Percentiles rank a stretch among this genome's conserved stretches.
phyloP scores from a whole-genome alignment of 1,139 yeast genomes.

The Suhomyces wounanorum region DNA sequence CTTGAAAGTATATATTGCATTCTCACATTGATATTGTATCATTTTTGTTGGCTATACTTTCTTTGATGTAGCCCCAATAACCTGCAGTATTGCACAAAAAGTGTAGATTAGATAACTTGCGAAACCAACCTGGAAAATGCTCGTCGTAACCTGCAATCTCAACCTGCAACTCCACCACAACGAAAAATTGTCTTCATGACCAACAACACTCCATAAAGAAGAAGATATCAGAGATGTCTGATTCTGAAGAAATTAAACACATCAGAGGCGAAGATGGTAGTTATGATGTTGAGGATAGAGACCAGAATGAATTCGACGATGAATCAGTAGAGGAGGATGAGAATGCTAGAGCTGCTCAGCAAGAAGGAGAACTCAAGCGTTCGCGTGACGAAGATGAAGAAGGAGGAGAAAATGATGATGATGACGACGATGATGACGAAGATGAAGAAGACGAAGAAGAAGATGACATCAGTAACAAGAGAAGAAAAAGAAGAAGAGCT shows the following conservation, averaged over 20 bases:
- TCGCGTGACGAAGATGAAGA: constrained; percentile 15
- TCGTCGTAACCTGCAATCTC: constrained; percentile 1
- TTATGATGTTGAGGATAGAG: constrained; percentile 28
- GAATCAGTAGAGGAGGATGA: constrained; percentile 18
- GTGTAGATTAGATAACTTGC: neutral
- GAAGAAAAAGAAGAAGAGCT: constrained; percentile 66
- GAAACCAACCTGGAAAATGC: neutral
- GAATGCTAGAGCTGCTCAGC: constrained; percentile 12
- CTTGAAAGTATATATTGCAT: no score
- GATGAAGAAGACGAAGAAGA: constrained; percentile 67
- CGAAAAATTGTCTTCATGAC: constrained; percentile 11
- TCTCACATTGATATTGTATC: no score
- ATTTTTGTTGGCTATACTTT: no score
- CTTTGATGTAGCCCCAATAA: no score
- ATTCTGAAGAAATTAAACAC: constrained; percentile 9
- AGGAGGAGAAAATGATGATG: constrained; percentile 15
- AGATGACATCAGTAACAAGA: constrained; percentile 48
- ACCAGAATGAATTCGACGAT: constrained; percentile 54
- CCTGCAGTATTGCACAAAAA: no score
- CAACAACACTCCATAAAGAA: constrained; percentile 5
- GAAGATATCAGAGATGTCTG: constrained; percentile 10
- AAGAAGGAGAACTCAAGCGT: constrained; percentile 13
- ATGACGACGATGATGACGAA: constrained; percentile 28
- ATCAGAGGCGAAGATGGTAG: constrained; percentile 18
- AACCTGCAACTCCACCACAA: constrained; percentile 3